These are phyloP conservation scores for Penicillium cataractarum DNA, from an alignment of 495 filamentous ascomycete species.

Conservation along the genomic window DNA sequence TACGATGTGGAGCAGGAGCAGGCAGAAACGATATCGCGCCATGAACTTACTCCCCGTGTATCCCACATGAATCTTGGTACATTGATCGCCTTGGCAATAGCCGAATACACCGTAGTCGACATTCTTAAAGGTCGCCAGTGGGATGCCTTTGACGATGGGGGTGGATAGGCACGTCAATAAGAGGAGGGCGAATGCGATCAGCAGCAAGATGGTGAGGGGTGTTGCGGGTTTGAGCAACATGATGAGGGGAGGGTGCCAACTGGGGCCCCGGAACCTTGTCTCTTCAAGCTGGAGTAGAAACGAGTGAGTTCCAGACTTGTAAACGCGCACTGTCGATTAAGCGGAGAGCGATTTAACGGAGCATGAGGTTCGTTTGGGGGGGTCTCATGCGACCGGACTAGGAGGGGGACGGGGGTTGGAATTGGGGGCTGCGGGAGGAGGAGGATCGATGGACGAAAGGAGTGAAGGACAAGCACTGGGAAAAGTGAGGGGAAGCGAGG, in stretches of 20 bases:
- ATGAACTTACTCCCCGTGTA: constrained; percentile 77
- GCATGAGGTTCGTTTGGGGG: constrained; percentile 23
- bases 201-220: constrained; percentile 82
- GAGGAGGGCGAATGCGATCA: constrained; percentile 82
- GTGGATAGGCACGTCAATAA: constrained; percentile 90
- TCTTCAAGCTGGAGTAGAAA: constrained; percentile 16
- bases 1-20: constrained; percentile 2
- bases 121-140: constrained; percentile 73
- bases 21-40: constrained; percentile 21
- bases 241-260: constrained; percentile 29
- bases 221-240: constrained; percentile 87
- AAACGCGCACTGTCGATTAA: constrained; percentile 6
- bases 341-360: constrained; percentile 15
- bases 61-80: constrained; percentile 77
- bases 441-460: not conserved
- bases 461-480: constrained; percentile 1
- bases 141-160: constrained; percentile 84
- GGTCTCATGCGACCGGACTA: constrained; percentile 18
- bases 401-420: not conserved
- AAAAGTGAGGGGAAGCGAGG: constrained; percentile 22
- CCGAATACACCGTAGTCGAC: constrained; percentile 93
- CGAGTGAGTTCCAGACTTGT: constrained; percentile 17
- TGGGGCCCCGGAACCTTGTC: constrained; percentile 10
- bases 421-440: not conserved
- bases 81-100: constrained; percentile 68